Base-by-base conservation (phyloP, 1,284 basidiomycete species). In the Entoloma clypeatum region DNA sequence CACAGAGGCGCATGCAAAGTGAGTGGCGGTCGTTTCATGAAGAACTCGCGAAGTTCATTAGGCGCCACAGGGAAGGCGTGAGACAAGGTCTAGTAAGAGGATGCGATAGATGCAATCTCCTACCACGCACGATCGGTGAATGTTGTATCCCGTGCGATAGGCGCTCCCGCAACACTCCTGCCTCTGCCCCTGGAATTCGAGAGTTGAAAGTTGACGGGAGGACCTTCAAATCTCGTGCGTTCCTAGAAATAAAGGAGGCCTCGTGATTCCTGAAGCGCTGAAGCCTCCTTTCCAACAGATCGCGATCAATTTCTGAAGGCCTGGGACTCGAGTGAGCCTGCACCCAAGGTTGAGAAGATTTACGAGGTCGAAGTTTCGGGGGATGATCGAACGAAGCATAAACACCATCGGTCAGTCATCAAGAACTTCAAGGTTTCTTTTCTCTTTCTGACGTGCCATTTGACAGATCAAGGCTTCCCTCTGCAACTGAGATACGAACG, bases 1-100 rank as follows among this genome's bases (percentile, higher is more conserved):
- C 54, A 75, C 74, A 7, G 73, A 74, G 36, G 65, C 60, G 24
- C 79, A 81, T 53, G 74, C 72, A 36, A 74, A 60, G 77, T 75
- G 56, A 50, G 66, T 54, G 24, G 26, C 27, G 24, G 37, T 6
- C 11, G n/a, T 41, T 39, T 42, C 23, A 43, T 40, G 35, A 37
- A 47, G 19, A 13, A 24, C 33, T 43, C n/a, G 42, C 33, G 27
- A 45, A 32, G 47, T 45, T 45, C 27, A 50, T 40, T 44, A 36
- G 18, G 27, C 17, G 17, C 33, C 47, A 13, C 47, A 80, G 78
- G 56, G 67, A 75, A 44, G 75, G 70, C 35, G 72, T 79, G 28
- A 65, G 63, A 39, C 56, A 58, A 26, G 69, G 71, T 3, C 61
- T 73, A 43, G 65, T 65, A 8, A 58, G 65, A 39, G 71, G 61